Evolutionary conservation across 495 filamentous ascomycete genomes (phyloP).

Genomic region (Lasiosphaeria miniovina): DNA sequence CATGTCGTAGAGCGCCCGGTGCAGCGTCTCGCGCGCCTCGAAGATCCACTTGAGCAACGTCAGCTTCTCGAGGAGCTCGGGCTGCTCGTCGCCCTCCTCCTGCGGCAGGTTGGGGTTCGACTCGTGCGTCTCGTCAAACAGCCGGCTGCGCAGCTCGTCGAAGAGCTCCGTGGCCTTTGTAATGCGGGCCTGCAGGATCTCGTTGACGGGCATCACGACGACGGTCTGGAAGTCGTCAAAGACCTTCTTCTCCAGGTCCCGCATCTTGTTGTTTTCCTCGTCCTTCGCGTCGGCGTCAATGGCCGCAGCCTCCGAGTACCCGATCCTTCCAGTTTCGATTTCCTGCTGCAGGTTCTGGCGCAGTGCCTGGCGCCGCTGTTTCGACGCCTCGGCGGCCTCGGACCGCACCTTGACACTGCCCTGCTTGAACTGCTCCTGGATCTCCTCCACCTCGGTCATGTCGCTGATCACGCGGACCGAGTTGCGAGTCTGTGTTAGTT

Average conservation of each 20-base stretch:
- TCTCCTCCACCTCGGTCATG: constrained; percentile 64
- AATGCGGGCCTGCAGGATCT: constrained; percentile 65
- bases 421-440: constrained; percentile 57
- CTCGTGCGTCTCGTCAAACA: constrained; percentile 70
- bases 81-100: constrained; percentile 92
- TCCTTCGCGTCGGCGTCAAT: constrained; percentile 66
- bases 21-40: constrained; percentile 82
- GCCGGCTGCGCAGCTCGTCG: constrained; percentile 62
- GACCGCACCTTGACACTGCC: constrained; percentile 43
- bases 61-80: constrained; percentile 88
- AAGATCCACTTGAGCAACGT: constrained; percentile 97
- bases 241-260: constrained; percentile 62
- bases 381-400: constrained; percentile 41
- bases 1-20: constrained; percentile 79
- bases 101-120: constrained; percentile 77
- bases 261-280: constrained; percentile 58
- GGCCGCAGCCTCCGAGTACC: constrained; percentile 72
- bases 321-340: constrained; percentile 70
- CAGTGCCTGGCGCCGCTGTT: constrained; percentile 42
- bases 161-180: constrained; percentile 62
- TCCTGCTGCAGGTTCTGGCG: constrained; percentile 65
- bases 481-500: constrained; percentile 72
- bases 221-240: constrained; percentile 74
- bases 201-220: constrained; percentile 75
- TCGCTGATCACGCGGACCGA: constrained; percentile 75